These are phyloP conservation scores for Monilinia polystroma DNA, from an alignment of 2,329 filamentous ascomycete genomes.

Conservation along the genomic window DNA sequence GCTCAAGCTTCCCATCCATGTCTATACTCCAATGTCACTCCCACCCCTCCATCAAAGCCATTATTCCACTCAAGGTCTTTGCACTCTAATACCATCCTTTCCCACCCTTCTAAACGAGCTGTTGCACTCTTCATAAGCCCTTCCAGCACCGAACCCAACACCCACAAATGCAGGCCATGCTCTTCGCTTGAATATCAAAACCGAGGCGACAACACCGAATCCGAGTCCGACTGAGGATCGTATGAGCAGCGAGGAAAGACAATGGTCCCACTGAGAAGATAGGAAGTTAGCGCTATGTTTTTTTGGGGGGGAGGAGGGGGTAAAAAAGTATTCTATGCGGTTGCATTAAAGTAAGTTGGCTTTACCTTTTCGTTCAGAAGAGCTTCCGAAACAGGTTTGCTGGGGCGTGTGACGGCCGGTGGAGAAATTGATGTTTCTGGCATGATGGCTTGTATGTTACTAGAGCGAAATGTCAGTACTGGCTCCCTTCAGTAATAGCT, in stretches of 20 bases:
- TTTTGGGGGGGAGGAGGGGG: background rate
- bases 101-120: constrained; percentile 38
- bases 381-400: constrained; percentile 89
- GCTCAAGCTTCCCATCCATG: constrained; percentile 16
- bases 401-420: constrained; percentile 59
- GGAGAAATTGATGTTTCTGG: constrained; percentile 45
- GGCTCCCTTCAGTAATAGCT: background rate
- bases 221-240: constrained; percentile 93
- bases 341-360: constrained; percentile 1
- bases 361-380: constrained; percentile 96
- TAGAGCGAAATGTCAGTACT: constrained; percentile 14
- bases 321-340: background rate
- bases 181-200: constrained; percentile 95
- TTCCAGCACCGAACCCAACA: constrained; percentile 89
- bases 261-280: constrained; percentile 83
- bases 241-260: constrained; percentile 95
- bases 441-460: constrained; percentile 29
- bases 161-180: constrained; percentile 97
- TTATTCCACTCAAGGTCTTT: constrained; percentile 33
- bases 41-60: constrained; percentile 25
- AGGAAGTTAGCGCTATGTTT: constrained; percentile 24
- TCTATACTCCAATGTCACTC: constrained; percentile 15
- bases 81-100: constrained; percentile 37
- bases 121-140: constrained; percentile 98
- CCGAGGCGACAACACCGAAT: constrained; percentile 98